Evolutionary conservation across 1,284 basidiomycete genomes (phyloP), one percentile per base, ranked within the genome.

Genomic region (Cryptococcus sp.): DNA sequence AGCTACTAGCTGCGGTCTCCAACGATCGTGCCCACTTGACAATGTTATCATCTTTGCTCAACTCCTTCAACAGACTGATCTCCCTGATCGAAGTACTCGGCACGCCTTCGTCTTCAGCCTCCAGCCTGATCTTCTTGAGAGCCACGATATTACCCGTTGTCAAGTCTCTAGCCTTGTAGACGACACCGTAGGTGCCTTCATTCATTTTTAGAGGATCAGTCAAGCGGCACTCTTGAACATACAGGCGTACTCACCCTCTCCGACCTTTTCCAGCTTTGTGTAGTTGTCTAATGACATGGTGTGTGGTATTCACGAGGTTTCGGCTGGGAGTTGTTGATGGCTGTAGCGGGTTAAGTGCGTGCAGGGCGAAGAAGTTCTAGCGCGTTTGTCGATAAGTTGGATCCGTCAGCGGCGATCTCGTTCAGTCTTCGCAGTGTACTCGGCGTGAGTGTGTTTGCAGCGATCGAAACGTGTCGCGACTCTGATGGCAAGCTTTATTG

Each of bases 1-100:
- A 5, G 40, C 5, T 5, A 13, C 10, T 10, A 29, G 26, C 40
- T 43, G 40, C 45, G 45, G 15, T 46, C 4, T 4, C 45, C 45
- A 20, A 5, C 5, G 5, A 20, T 43, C 15, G 41, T 19, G 26
- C 76, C 58, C 47, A 79, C 78, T 78, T 86, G 75, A 99, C 96
- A 73, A 99, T 92, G 76, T 97, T 92, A 46, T 94, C 92, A 75
- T 97, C 89, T 73, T 90, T 91, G 63, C 75, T 77, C 68, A 99
- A 84, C 78, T 99, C 95, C 79, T 98, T 99, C 65, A 99, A 80
- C 61, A 99, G 81, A 78, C 90, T 93, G 79, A 99, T 98, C 81
- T 99, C 95, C 54, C 95, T 86, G 73, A 99, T 96, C 50, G 95
- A 94, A 13, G 96, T 99, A 64, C 89, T 92, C 6, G 95, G 95